phyloP scores from a whole-genome alignment of 306 rosid genomes.

The Inga leiocalycina region DNA sequence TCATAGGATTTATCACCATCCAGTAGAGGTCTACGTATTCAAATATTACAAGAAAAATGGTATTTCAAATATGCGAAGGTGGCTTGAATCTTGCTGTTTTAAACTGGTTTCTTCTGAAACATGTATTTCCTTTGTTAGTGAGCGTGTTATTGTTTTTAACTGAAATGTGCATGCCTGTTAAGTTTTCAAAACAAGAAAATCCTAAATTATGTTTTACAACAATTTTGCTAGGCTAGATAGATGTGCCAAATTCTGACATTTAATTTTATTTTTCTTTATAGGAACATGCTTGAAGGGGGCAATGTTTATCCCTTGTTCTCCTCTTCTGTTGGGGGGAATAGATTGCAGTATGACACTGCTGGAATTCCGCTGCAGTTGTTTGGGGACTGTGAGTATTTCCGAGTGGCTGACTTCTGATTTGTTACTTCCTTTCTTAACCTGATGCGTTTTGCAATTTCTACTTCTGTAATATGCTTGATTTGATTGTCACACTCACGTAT shows the following conservation, averaged over 20 bases:
- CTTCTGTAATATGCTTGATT: constrained; percentile 22
- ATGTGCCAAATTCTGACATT: background rate
- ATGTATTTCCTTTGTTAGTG: background rate
- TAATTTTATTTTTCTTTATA: background rate
- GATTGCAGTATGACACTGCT: constrained; percentile 25
- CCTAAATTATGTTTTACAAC: background rate
- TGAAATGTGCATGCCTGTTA: background rate
- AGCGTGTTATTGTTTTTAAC: background rate
- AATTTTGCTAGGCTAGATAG: background rate
- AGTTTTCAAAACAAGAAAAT: background rate
- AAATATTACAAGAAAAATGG: background rate
- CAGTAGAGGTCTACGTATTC: background rate
- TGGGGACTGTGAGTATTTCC: constrained; percentile 37
- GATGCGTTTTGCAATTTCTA: constrained; percentile 31
- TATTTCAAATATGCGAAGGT: background rate
- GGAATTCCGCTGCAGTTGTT: constrained; percentile 41
- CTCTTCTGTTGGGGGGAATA: constrained; percentile 28
- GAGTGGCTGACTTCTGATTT: background rate
- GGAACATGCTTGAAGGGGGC: constrained; percentile 41
- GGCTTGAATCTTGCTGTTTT: background rate
- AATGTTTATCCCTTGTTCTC: constrained; percentile 28
- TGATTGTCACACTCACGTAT: background rate
- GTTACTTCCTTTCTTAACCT: background rate
- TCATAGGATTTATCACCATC: constrained; percentile 16
- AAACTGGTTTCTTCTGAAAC: constrained; percentile 3